Percentiles rank a stretch among this genome's conserved stretches.
These are phyloP conservation scores for Mortierella sp. DNA, from an alignment of 371 early-diverging fungal genomes.

Conservation along the genomic window DNA sequence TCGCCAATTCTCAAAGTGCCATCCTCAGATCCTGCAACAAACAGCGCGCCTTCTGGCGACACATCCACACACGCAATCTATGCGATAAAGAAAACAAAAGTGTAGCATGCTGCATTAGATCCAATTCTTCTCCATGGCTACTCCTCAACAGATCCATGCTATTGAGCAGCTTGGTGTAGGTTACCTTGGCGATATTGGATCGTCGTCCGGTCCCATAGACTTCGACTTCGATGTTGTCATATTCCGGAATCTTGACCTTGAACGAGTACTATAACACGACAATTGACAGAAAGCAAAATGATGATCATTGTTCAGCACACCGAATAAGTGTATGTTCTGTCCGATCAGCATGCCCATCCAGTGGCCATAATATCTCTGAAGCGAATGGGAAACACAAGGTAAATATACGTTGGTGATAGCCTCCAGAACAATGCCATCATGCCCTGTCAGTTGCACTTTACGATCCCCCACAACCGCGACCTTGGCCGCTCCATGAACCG, in stretches of 20 bases:
- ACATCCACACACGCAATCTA: slow-evolving; percentile 66
- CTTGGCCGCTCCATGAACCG: slow-evolving; percentile 60
- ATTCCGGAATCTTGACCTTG: slow-evolving; percentile 44
- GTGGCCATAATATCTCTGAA: neutral
- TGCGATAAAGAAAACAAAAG: neutral
- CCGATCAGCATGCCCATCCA: no score
- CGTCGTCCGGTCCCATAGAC: slow-evolving; percentile 52
- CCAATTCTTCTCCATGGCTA: no score
- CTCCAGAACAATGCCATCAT: slow-evolving; percentile 43
- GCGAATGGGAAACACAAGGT: neutral
- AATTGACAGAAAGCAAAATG: neutral
- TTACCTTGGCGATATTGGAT: slow-evolving; percentile 42
- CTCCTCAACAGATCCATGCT: no score
- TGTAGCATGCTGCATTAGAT: no score
- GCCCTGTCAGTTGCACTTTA: slow-evolving; percentile 45
- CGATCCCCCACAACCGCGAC: slow-evolving; percentile 47
- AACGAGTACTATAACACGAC: slow-evolving; percentile 40
- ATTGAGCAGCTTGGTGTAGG: neutral
- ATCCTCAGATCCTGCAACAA: slow-evolving; percentile 62
- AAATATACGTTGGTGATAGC: slow-evolving; percentile 40
- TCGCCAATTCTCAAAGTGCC: slow-evolving; percentile 60
- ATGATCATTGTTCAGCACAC: neutral
- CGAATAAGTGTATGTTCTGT: no score
- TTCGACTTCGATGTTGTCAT: slow-evolving; percentile 35
- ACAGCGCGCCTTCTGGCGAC: slow-evolving; percentile 68